These are phyloP conservation scores for Leishmania tropica DNA, from an alignment of 208 protist genomes.

Conservation along the genomic window DNA sequence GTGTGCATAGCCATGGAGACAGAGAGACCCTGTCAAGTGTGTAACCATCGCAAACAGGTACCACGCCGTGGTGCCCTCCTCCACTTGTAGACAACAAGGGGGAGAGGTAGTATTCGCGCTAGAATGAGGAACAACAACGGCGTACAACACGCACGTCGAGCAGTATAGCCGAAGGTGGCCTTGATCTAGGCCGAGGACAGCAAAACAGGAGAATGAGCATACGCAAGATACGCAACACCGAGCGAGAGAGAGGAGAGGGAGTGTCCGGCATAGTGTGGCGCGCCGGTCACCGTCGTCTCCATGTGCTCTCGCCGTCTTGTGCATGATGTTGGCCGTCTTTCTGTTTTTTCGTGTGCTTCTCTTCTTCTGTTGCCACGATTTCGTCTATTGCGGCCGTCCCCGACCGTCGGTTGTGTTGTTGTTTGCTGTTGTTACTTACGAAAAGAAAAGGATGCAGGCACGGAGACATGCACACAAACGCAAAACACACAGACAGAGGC, in stretches of 20 bases:
- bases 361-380: background rate
- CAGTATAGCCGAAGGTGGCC: background rate
- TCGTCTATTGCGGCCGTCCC: background rate
- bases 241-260: background rate
- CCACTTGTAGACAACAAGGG: no score
- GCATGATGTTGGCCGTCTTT: background rate
- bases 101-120: background rate
- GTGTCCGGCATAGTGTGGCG: background rate
- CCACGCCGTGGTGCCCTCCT: background rate
- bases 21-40: background rate
- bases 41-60: background rate
- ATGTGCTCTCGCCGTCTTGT: background rate
- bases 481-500: background rate
- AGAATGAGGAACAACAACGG: background rate
- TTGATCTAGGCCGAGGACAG: constrained; percentile 17
- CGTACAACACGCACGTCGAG: background rate
- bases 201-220: constrained; percentile 1
- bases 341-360: background rate
- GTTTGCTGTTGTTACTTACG: background rate
- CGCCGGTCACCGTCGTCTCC: background rate
- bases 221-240: background rate
- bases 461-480: background rate
- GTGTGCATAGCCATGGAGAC: background rate
- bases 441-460: constrained; percentile 4
- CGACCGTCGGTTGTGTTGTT: background rate